A percentile compares a stretch with the other conserved stretches of the same genome.
These are phyloP conservation scores for Chaetomium globosum DNA, from an alignment of 2,329 filamentous ascomycete genomes.

Conservation along the genomic window DNA sequence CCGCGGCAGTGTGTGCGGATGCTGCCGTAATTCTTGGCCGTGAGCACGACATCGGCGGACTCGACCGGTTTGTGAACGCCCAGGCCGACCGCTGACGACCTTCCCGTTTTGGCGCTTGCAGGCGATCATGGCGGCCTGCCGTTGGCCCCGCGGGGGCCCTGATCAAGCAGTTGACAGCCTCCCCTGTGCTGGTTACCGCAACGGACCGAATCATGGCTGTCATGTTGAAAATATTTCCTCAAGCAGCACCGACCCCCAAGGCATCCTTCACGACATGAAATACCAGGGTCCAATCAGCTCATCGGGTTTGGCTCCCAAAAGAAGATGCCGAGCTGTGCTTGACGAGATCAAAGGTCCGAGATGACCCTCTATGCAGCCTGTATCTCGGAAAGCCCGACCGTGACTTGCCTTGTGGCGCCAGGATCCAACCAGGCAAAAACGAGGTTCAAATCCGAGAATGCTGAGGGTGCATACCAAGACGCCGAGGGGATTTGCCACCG, in stretches of 20 bases:
- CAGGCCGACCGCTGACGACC: conserved; percentile 26
- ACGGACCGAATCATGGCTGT: background rate
- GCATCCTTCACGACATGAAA: conserved; percentile 2
- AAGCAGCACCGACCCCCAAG: background rate
- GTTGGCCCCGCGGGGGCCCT: conserved; percentile 16
- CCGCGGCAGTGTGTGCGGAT: conserved; percentile 15
- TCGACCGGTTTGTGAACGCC: conserved; percentile 25
- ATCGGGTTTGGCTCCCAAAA: conserved; percentile 10
- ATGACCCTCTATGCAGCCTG: background rate
- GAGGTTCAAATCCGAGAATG: background rate
- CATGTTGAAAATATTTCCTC: background rate
- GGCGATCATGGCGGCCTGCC: conserved; percentile 12
- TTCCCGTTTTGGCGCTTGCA: conserved; percentile 28
- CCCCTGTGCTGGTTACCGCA: background rate
- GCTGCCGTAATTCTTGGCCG: conserved; percentile 37
- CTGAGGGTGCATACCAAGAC: background rate
- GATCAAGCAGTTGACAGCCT: conserved; percentile 9
- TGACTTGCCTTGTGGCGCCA: conserved; percentile 9
- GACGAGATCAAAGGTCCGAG: background rate
- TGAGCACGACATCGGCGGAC: conserved; percentile 38
- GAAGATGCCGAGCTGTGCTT: conserved; percentile 1
- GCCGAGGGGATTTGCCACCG: conserved; percentile 16
- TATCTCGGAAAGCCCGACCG: background rate
- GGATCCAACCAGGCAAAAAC: background rate
- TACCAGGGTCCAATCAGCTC: conserved; percentile 8